Conservation (phyloP, 805 yeast species). For the Saccharomycopsis fodiens region DNA sequence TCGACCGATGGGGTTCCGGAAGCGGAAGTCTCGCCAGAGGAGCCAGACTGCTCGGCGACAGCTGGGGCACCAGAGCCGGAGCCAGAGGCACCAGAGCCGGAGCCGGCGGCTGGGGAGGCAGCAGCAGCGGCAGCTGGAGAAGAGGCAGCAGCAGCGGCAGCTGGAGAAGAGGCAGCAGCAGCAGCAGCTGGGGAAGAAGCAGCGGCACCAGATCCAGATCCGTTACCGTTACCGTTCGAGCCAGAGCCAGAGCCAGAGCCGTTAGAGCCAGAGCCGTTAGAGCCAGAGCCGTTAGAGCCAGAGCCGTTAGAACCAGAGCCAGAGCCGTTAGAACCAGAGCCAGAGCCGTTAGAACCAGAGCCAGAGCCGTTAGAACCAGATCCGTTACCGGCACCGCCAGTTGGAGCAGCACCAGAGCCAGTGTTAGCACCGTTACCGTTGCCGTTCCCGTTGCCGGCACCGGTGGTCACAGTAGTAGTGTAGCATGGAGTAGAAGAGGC, state of each 20-base stretch:
- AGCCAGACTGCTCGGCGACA: background rate
- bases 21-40: constrained; percentile 1
- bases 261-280: background rate
- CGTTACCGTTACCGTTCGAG: constrained; percentile 1
- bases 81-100: constrained; percentile 6
- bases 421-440: constrained; percentile 7
- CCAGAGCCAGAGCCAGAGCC: background rate
- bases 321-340: constrained; percentile 4
- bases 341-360: constrained; percentile 1
- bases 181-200: constrained; percentile 4
- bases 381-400: constrained; percentile 1
- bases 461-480: constrained; percentile 9
- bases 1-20: background rate
- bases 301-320: background rate
- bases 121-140: background rate
- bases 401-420: constrained; percentile 3
- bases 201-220: constrained; percentile 1
- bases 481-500: background rate
- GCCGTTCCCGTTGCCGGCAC: constrained; percentile 2
- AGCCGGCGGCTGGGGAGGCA: background rate
- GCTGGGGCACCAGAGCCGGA: background rate
- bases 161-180: background rate
- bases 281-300: background rate
- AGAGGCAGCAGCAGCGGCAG: constrained; percentile 4
- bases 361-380: background rate